Evolutionary conservation across 1,284 basidiomycete genomes (phyloP).

Genomic region (Golubevia pallescens): DNA sequence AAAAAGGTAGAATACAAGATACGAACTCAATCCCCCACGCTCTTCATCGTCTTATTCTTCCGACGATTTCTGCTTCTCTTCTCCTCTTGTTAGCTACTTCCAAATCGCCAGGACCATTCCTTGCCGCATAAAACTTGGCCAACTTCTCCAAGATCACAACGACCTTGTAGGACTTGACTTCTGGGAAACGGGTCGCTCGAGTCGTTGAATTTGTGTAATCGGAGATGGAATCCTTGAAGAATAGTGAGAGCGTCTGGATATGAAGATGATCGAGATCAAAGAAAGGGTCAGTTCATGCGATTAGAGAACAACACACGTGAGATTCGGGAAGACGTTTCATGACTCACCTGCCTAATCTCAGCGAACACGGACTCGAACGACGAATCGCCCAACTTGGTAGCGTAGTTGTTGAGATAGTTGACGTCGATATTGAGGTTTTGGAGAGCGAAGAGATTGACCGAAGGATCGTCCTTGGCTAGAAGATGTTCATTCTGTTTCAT

Average conservation of each 20-base stretch:
- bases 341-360: slow-evolving; percentile 13
- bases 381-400: slow-evolving; percentile 12
- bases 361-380: slow-evolving; percentile 4
- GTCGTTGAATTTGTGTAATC: slow-evolving; percentile 1
- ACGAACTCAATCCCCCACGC: no score
- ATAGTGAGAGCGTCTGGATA: slow-evolving; percentile 5
- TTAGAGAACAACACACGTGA: no score
- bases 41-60: no score
- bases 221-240: no score
- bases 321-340: not conserved
- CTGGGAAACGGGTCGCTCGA: slow-evolving; percentile 13
- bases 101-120: not conserved
- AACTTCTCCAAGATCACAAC: slow-evolving; percentile 26
- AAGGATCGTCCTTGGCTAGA: slow-evolving; percentile 16
- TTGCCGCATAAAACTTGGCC: slow-evolving; percentile 13
- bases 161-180: slow-evolving; percentile 27
- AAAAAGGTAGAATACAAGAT: no score
- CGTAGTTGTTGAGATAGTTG: slow-evolving; percentile 26
- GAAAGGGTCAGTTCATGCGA: not conserved
- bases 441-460: not conserved
- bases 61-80: no score
- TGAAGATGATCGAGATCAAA: not conserved
- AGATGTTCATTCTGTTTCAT: slow-evolving; percentile 11
- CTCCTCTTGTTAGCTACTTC: no score
- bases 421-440: slow-evolving; percentile 13